phyloP scores from a whole-genome alignment of 352 stramenopile species.

The Blastocystis sp. region DNA sequence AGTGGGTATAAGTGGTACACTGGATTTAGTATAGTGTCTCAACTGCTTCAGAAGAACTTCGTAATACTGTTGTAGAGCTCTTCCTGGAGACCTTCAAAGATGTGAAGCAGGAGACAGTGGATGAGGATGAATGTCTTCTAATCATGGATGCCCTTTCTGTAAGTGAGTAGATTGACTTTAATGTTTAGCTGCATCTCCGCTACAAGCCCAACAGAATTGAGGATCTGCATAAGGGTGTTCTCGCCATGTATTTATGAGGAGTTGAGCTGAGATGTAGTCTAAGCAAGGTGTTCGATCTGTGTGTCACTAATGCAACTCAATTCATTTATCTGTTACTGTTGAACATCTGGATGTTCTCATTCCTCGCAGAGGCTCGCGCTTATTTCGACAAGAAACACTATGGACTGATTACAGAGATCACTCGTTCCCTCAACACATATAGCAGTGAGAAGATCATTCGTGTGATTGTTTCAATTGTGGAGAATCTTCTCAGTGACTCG shows the following conservation, averaged over 20 bases:
- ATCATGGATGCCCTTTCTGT: constrained; percentile 34
- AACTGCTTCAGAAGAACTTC: not conserved
- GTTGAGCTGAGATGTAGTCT: not conserved
- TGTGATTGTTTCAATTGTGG: constrained; percentile 49
- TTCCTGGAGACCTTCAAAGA: not conserved
- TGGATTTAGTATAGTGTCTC: not conserved
- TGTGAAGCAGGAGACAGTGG: constrained; percentile 16
- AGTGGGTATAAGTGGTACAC: not conserved
- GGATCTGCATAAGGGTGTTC: constrained; percentile 14
- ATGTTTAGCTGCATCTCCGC: constrained; percentile 20
- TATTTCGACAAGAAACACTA: constrained; percentile 49
- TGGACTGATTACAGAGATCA: constrained; percentile 15
- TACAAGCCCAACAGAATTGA: constrained; percentile 29
- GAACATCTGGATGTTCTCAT: constrained; percentile 62
- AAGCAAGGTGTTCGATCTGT: constrained; percentile 47
- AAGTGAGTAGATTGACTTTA: not conserved
- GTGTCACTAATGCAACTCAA: constrained; percentile 51
- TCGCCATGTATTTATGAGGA: not conserved
- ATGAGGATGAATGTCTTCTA: constrained; percentile 38
- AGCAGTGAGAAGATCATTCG: constrained; percentile 62
- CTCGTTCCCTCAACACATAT: constrained; percentile 42
- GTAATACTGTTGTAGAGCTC: not conserved
- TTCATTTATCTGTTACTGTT: constrained; percentile 57
- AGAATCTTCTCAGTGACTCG: constrained; percentile 32
- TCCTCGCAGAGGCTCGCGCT: not conserved